Evolutionary conservation across 2,329 filamentous ascomycete species (phyloP), one percentile per base, ranked within the genome.

Genomic region (Diaporthe citriasiana): DNA sequence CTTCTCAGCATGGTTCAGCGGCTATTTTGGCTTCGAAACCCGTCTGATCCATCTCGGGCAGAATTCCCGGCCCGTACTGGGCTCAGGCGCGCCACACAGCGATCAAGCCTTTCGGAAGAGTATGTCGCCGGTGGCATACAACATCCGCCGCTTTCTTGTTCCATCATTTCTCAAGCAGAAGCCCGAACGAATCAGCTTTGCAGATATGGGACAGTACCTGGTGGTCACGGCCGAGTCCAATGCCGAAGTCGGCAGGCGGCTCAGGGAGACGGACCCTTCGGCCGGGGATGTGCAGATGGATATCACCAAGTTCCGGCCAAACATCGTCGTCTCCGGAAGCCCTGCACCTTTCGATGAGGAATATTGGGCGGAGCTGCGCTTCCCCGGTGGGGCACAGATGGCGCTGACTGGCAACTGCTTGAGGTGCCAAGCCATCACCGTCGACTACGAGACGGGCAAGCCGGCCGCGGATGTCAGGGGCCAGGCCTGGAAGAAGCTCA

Each of bases 381-480:
- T 68, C 17, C 22, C 47, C 17, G 63, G 47, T 30, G 63, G 47
- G 33, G 5, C 33, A 8, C 7, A n/a, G n/a, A 68, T 68, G 17
- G 63, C 63, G 47, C 47, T 68, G 47, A 68, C 63, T 3, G 63
- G 63, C 3, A 68, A 68, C 33, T 68, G 63, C n/a, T 8, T 68
- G 33, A 68, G 63, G 63, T 68, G 63, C 63, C 63, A 68, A 33
- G 53, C 63, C 33, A 53, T 68, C 47, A 68, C 63, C 15, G 63
- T 68, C 33, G 63, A 68, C 33, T 68, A 68, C n/a, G 63, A 68
- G 47, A 68, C 63, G 17, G 63, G 63, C n/a, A 68, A 53, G 63
- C 63, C 63, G 22, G 63, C 63, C 63, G 33, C 45, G 9, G 63
- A 68, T 30, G 63, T 68, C 0, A 68, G 47, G 47, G 63, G 63